Base-by-base conservation (phyloP, 768 basidiomycete genomes). In the Hericium coralloides region DNA sequence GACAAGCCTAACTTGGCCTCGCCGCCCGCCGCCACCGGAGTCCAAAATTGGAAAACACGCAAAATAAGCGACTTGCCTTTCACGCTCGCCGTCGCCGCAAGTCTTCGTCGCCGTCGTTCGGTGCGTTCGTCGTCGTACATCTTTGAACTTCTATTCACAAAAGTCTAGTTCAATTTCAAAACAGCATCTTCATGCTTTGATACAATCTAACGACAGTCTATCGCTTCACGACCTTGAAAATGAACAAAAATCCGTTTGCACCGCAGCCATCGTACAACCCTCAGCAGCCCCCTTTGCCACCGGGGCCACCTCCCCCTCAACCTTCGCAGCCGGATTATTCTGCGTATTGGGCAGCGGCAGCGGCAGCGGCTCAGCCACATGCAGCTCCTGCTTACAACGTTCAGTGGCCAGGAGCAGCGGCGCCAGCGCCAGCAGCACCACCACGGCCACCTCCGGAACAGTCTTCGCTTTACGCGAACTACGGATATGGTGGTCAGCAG, bases 191-290 rank as follows among this genome's bases (percentile, higher is more conserved):
- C 20, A 45, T 45, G 43, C 43, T 45, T 8, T 45, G 20, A 45
- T 20, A 45, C n/a, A 18, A 18, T 45, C n/a, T n/a, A 31, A 18
- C 43, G n/a, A 41, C 39, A 45, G 43, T 45, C 43, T 45, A 45
- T 17, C 20, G 43, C 43, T n/a, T 45, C 20, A 45, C 43, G 43
- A 45, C 43, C n/a, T n/a, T 17, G 49, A 17, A 38, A 52, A 91
- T 91, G 89, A 87, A 90, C 75, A 91, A 89, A 73, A 91, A 91
- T 68, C 89, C 89, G 0, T 91, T 91, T 62, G 77, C 84, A 58
- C 84, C 86, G 18, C 80, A 82, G 49, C 80, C 85, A 12, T 76
- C 78, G 41, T 89, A 85, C 66, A 79, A 81, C 14, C 79, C 84
- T 25, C 85, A 82, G 49, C 87, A 89, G 64, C 86, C 87, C 2